phyloP scores from a whole-genome alignment of 768 basidiomycete species.

The Lentinula lateritia region DNA sequence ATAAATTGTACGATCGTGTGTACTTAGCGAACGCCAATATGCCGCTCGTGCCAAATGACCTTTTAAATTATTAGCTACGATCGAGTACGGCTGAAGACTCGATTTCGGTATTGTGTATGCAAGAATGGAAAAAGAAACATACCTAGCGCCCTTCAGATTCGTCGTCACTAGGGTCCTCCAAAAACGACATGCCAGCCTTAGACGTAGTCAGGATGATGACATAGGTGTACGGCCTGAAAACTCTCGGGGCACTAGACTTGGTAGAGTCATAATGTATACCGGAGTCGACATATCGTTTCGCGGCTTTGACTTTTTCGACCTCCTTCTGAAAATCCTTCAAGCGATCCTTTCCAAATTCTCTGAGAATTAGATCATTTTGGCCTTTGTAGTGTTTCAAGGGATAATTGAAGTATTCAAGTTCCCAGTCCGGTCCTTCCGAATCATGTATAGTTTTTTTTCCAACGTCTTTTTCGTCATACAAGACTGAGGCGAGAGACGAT shows the following conservation, averaged over 20 bases:
- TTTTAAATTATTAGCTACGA: too few species aligned
- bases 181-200: neutral
- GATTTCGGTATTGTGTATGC: too few species aligned
- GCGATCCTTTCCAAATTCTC: neutral
- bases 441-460: neutral
- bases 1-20: too few species aligned
- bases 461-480: neutral
- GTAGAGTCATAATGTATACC: neutral
- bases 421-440: neutral
- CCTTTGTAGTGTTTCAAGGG: neutral
- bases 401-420: neutral
- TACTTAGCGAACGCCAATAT: too few species aligned
- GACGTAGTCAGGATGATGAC: neutral
- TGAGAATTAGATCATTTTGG: neutral
- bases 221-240: neutral
- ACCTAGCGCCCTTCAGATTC: neutral
- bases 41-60: too few species aligned
- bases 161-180: neutral
- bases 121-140: neutral
- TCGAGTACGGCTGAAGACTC: too few species aligned
- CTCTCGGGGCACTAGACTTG: neutral
- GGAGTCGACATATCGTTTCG: neutral
- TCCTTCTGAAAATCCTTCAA: neutral
- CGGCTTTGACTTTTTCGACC: neutral
- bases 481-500: too few species aligned